Base-by-base conservation (phyloP, 2,329 filamentous ascomycete species). In the Alternaria gansuensis region DNA sequence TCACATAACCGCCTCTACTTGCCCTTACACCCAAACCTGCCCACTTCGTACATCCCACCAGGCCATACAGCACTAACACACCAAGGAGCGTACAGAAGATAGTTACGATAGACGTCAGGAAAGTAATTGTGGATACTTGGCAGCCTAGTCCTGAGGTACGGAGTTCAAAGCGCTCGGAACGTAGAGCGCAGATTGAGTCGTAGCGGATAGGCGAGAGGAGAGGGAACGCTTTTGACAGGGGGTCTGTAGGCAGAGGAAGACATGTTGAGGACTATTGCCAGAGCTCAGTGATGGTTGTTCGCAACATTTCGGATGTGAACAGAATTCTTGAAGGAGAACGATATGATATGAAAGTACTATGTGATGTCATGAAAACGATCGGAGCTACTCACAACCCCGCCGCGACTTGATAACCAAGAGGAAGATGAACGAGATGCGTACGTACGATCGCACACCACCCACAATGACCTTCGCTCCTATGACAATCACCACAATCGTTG, bases 371-470 rank as follows among this genome's bases (percentile, higher is more conserved):
- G 10, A 39, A 5, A 5, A n/a, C 17, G 17, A 23, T 39, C 37
- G 9, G 6, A 5, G 8, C 3, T 37, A n/a, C 36, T 37, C 36
- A 37, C 36, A 37, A 21, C n/a, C 9, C 9, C 13, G 36, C 14
- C 17, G 17, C 17, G 13, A 17, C 8, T 10, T 41, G 13, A n/a
- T 24, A 50, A 3, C 50, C 10, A 17, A 28, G 4, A n/a, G 17
- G 14, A 44, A 26, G 13, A 54, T 4, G 0, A 10, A 40, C 23
- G 21, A 44, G 11, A 55, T 21, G 36, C 13, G 5, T 11, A 75
- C 77, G 66, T 60, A 79, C 78, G 34, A 76, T 76, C 1, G 79
- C 75, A 67, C 80, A 82, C 80, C 80, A 82, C 23, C 79, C 79
- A 60, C 80, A 82, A 44, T 65, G 65, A 0, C 70, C 73, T 5